These are phyloP conservation scores for Jatropha curcas DNA, from an alignment of 345 rosid genomes.

Conservation along the genomic window DNA sequence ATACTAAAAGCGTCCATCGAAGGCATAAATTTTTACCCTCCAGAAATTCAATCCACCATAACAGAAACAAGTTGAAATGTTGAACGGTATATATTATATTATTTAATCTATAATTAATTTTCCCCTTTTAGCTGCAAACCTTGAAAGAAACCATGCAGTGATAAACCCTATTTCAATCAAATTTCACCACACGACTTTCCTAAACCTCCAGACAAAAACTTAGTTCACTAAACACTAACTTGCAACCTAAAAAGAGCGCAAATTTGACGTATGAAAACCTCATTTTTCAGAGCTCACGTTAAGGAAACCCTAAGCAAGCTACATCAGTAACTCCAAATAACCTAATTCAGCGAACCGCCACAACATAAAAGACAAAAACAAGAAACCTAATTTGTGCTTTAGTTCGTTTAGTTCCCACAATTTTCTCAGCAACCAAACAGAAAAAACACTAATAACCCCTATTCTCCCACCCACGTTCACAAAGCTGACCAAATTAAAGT, in stretches of 20 bases:
- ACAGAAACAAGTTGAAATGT: neutral
- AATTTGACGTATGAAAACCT: neutral
- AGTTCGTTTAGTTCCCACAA: neutral
- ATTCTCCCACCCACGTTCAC: constrained; percentile 19
- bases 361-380: neutral
- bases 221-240: neutral
- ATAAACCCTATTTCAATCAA: constrained; percentile 29
- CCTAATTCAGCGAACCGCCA: neutral
- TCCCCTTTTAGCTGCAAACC: neutral
- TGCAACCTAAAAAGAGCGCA: constrained; percentile 1
- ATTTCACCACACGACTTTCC: neutral
- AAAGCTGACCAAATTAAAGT: neutral
- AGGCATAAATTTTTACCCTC: neutral
- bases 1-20: neutral
- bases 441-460: neutral
- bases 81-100: neutral
- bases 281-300: constrained; percentile 1
- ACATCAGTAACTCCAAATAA: neutral
- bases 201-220: neutral
- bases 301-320: constrained; percentile 23
- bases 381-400: constrained; percentile 1
- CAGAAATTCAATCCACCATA: neutral
- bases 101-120: neutral
- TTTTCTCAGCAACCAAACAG: constrained; percentile 12
- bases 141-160: neutral